Conservation (phyloP, 306 rosid species). For the Dicorynia guianensis region DNA sequence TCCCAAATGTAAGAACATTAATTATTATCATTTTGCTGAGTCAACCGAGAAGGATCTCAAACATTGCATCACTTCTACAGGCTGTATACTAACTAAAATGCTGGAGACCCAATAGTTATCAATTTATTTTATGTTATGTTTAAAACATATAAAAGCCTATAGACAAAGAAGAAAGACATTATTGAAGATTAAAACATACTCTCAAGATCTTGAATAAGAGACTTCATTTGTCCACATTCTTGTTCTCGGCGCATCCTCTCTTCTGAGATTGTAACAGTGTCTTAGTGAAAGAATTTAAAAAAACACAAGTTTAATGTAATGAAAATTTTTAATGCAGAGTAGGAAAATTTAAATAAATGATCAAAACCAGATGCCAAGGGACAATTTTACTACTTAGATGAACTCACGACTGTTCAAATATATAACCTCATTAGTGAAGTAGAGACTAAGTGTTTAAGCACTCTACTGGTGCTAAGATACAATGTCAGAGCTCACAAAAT, state of each 20-base stretch:
- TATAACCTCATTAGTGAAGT: slow-evolving; percentile 14
- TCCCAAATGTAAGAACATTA: neutral
- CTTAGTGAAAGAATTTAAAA: slow-evolving; percentile 37
- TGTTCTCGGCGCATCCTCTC: slow-evolving; percentile 66
- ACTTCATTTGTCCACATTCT: slow-evolving; percentile 72
- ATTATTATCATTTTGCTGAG: neutral
- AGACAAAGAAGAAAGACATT: slow-evolving; percentile 1
- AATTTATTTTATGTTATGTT: slow-evolving; percentile 15
- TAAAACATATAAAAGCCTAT: slow-evolving; percentile 19
- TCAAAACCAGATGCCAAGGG: slow-evolving; percentile 15
- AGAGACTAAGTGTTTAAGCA: neutral
- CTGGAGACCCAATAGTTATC: slow-evolving; percentile 1
- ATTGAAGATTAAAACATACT: slow-evolving; percentile 59
- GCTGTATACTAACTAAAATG: slow-evolving; percentile 9
- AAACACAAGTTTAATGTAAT: slow-evolving; percentile 4
- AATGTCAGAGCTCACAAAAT: neutral
- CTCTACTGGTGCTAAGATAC: slow-evolving; percentile 13
- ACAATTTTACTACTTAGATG: neutral
- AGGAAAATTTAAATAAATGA: slow-evolving; percentile 24
- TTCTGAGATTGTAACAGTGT: slow-evolving; percentile 55
- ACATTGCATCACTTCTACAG: slow-evolving; percentile 4
- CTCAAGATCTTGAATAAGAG: slow-evolving; percentile 84
- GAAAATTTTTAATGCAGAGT: slow-evolving; percentile 21
- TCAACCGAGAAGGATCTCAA: neutral
- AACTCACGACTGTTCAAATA: slow-evolving; percentile 15